Evolutionary conservation across 768 basidiomycete species (phyloP).

Genomic region (Pleurotus djamor): DNA sequence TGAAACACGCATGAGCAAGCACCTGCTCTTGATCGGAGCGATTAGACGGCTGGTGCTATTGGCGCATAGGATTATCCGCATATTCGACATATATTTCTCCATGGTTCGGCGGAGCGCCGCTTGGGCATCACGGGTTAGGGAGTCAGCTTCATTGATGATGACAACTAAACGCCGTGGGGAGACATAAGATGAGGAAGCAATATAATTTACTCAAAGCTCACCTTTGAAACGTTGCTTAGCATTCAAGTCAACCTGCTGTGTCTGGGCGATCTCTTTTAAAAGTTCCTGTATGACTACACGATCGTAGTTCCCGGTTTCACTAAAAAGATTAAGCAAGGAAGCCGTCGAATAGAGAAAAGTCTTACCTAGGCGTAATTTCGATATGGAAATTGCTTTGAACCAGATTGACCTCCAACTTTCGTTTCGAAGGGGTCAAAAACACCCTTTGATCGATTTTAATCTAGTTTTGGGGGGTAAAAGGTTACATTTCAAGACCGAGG

Average conservation of each 20-base stretch:
- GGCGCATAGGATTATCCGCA: constrained; percentile 95
- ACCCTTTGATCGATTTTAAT: constrained; percentile 97
- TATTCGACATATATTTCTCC: constrained; percentile 99
- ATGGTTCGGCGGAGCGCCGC: constrained; percentile 95
- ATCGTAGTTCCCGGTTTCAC: constrained; percentile 96
- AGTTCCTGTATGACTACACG: constrained; percentile 95
- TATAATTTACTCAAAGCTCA: constrained; percentile 22
- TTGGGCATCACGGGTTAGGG: constrained; percentile 93
- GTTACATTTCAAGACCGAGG: background rate
- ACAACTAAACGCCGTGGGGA: constrained; percentile 51
- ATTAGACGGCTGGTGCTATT: constrained; percentile 95
- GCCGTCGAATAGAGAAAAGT: background rate
- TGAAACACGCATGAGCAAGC: constrained; percentile 90
- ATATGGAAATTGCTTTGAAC: constrained; percentile 98
- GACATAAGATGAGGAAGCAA: background rate
- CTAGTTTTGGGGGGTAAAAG: constrained; percentile 33
- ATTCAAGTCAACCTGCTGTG: constrained; percentile 94
- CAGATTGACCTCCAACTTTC: constrained; percentile 94
- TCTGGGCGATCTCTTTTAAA: constrained; percentile 97
- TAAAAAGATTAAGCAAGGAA: constrained; percentile 24
- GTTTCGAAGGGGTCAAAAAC: constrained; percentile 90
- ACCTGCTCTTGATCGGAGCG: constrained; percentile 94
- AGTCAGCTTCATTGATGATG: constrained; percentile 96
- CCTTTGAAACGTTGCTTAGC: constrained; percentile 98
- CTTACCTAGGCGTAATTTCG: constrained; percentile 94